Evolutionary conservation across 306 rosid genomes (phyloP), one percentile per base, ranked within the genome.

Genomic region (Inga leiocalycina): DNA sequence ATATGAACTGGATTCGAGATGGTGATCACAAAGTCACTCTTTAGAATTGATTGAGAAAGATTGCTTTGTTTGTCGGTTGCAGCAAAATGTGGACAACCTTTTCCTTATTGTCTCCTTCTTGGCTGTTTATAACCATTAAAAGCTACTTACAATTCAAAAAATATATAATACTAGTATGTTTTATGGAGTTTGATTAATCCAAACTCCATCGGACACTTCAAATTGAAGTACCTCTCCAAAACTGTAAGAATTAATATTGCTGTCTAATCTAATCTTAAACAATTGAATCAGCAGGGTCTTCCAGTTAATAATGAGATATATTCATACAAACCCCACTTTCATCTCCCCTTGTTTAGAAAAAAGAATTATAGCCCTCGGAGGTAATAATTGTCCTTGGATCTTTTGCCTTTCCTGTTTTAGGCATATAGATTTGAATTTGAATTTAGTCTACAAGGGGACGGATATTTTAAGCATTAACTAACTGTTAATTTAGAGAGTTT

Each of bases 31-130:
- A 75, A 62, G 16, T 62, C 35, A 37, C 51, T 20, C 67, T 4
- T n/a, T 6, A 20, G 0, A 20, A 54, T 75, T 75, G 79, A 75
- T 56, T 57, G 79, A 76, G 52, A 76, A 56, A 24, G 77, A 75
- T 20, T 34, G 46, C 32, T 30, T 49, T 34, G 22, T 27, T 73
- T 73, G 77, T 73, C 61, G 7, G 27, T 73, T 27, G 35, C 59
- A 27, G 35, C 4, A 46, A 46, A 45, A 24, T 46, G 41, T 0
- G 19, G 19, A 27, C 61, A 48, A 32, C 61, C 24, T 48, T 73
- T 73, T 48, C 20, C 6, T 46, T 45, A 4, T 45, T 48, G 1
- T 48, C 54, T 11, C 37, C 20, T 71, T 32, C 4, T 12, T 44
- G 37, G 12, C 76, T 45, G 12, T 44, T 71, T 24, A 71, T 51